Evolutionary conservation across 805 yeast genomes (phyloP).

Genomic region (Ogataea ramenticola): DNA sequence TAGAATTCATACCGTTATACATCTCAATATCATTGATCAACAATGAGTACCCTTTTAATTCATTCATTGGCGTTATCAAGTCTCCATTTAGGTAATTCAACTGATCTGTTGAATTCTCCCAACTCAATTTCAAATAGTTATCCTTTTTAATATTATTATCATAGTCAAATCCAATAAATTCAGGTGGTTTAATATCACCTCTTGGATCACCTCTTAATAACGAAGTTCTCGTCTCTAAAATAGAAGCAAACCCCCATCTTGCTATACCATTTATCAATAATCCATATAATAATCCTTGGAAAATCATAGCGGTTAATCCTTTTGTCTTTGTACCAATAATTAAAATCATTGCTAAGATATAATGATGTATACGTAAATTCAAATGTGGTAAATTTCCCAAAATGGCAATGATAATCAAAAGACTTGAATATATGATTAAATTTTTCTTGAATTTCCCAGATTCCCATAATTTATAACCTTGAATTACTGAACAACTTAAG

Average conservation of each 20-base stretch:
- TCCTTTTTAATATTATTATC: too few relatives aligned
- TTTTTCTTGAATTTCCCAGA: slow-evolving; percentile 62
- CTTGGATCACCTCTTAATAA: slow-evolving; percentile 71
- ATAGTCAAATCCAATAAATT: slow-evolving; percentile 26
- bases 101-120: slow-evolving; percentile 22
- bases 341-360: slow-evolving; percentile 65
- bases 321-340: slow-evolving; percentile 80
- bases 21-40: slow-evolving; percentile 75
- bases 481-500: slow-evolving; percentile 52
- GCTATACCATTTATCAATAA: slow-evolving; percentile 77
- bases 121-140: slow-evolving; percentile 29
- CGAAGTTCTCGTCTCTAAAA: slow-evolving; percentile 67
- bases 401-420: slow-evolving; percentile 35
- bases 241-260: slow-evolving; percentile 90
- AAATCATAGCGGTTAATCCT: slow-evolving; percentile 61
- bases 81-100: slow-evolving; percentile 16
- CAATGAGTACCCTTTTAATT: slow-evolving; percentile 49
- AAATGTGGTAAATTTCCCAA: slow-evolving; percentile 55
- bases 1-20: slow-evolving; percentile 47
- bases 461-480: slow-evolving; percentile 75
- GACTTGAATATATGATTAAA: slow-evolving; percentile 42
- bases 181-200: slow-evolving; percentile 46
- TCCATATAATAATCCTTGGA: slow-evolving; percentile 83
- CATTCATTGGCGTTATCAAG: slow-evolving; percentile 18
- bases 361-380: slow-evolving; percentile 73